A percentile compares a stretch with the other conserved stretches of the same genome.
phyloP scores from a whole-genome alignment of 805 yeast species.

The Hanseniaspora lindneri region DNA sequence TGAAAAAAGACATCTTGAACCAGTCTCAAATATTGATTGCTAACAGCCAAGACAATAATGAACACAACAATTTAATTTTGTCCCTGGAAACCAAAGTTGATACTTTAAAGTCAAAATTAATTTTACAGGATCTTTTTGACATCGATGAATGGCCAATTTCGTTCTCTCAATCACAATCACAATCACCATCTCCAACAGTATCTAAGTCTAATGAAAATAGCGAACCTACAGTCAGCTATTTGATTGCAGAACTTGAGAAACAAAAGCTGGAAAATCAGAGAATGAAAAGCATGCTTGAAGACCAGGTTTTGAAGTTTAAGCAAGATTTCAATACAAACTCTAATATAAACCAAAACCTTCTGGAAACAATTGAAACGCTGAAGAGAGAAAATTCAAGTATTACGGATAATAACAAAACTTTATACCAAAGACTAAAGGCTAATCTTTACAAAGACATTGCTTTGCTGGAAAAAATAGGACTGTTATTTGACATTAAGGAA shows the following conservation, averaged over 20 bases:
- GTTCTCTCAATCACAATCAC: slow-evolving; percentile 22
- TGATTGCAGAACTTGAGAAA: slow-evolving; percentile 2
- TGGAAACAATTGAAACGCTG: slow-evolving; percentile 7
- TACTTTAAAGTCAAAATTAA: slow-evolving; percentile 64
- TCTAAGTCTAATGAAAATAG: background rate
- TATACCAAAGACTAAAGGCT: slow-evolving; percentile 55
- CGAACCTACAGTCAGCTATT: background rate
- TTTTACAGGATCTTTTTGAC: slow-evolving; percentile 55
- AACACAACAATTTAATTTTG: slow-evolving; percentile 28
- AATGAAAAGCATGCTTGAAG: slow-evolving; percentile 4
- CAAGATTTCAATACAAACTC: slow-evolving; percentile 6
- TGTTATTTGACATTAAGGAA: slow-evolving; percentile 38
- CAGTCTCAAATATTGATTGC: slow-evolving; percentile 11
- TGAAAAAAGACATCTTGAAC: slow-evolving; percentile 24
- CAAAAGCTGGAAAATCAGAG: background rate
- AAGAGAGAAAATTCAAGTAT: slow-evolving; percentile 22
- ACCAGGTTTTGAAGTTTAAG: background rate
- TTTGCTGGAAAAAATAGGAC: slow-evolving; percentile 63
- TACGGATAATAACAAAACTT: slow-evolving; percentile 43
- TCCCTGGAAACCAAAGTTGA: slow-evolving; percentile 44
- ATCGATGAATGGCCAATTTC: slow-evolving; percentile 37
- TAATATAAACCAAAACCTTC: slow-evolving; percentile 10
- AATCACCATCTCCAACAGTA: background rate
- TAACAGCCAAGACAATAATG: slow-evolving; percentile 6
- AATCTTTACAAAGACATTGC: slow-evolving; percentile 48